phyloP scores from a whole-genome alignment of 192 early-diverging fungal genomes.

The Backusella sp. region DNA sequence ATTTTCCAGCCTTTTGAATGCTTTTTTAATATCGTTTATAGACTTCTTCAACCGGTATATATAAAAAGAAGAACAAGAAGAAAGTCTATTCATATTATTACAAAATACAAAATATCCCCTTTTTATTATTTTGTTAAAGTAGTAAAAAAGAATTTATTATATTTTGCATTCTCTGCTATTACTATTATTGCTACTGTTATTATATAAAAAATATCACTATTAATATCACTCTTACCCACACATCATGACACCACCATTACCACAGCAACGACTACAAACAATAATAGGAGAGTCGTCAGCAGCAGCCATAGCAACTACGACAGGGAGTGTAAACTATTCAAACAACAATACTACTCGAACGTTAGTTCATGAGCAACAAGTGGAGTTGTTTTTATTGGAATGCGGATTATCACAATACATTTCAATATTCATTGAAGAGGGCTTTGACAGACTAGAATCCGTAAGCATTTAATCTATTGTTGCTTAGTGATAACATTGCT shows the following conservation, averaged over 20 bases:
- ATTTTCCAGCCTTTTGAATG: not conserved
- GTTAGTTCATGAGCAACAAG: not conserved
- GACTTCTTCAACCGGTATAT: not conserved
- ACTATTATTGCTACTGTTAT: not conserved
- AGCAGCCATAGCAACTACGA: not conserved
- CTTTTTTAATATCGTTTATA: not conserved
- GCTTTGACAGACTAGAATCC: slow-evolving; percentile 41
- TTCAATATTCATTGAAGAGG: slow-evolving; percentile 37
- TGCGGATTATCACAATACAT: slow-evolving; percentile 37
- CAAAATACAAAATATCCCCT: not conserved
- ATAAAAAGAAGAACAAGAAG: not conserved
- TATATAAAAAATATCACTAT: not conserved
- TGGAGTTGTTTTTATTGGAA: slow-evolving; percentile 20
- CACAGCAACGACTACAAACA: not conserved
- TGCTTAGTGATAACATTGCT: not conserved
- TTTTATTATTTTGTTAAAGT: not conserved
- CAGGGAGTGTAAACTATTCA: not conserved
- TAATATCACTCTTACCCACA: not conserved
- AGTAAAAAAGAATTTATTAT: not conserved
- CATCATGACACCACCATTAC: not conserved
- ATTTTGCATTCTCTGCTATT: not conserved
- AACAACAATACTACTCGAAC: not conserved
- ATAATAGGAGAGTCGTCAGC: not conserved
- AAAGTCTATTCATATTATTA: not conserved
- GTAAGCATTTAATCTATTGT: slow-evolving; percentile 20